Percentiles rank a stretch among this genome's conserved stretches.
Evolutionary conservation across 768 basidiomycete species (phyloP).

Genomic region (Pleurotus eryngii): DNA sequence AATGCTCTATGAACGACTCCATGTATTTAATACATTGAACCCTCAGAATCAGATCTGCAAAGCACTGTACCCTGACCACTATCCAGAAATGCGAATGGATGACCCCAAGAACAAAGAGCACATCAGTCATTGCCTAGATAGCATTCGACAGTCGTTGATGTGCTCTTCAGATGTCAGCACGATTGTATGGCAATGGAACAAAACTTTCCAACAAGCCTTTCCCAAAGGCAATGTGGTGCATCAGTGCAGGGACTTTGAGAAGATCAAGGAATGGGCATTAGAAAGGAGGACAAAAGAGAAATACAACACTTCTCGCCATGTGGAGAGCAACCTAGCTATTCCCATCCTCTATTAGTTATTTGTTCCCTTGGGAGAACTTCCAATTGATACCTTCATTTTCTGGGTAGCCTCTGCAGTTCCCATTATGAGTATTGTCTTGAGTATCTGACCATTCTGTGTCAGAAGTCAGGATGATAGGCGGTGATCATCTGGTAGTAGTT

Average conservation of each 20-base stretch:
- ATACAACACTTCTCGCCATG: conserved; percentile 1
- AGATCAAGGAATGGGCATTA: conserved; percentile 16
- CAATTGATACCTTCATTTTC: too few relatives aligned
- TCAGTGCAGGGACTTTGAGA: conserved; percentile 17
- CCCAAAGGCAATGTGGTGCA: conserved; percentile 3
- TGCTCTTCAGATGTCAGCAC: conserved; percentile 16
- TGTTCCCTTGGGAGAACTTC: background rate
- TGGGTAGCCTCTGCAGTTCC: too few relatives aligned
- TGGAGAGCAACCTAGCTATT: conserved; percentile 24
- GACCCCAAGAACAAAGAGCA: conserved; percentile 11
- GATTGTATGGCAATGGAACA: conserved; percentile 20
- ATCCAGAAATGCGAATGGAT: conserved; percentile 2
- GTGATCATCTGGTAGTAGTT: too few relatives aligned
- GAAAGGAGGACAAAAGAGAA: conserved; percentile 8
- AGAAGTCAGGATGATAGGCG: too few relatives aligned
- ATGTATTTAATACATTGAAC: too few relatives aligned
- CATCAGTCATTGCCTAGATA: conserved; percentile 18
- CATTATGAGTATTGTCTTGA: too few relatives aligned
- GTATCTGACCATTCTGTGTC: too few relatives aligned
- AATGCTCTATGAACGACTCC: too few relatives aligned
- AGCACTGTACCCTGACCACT: conserved; percentile 10
- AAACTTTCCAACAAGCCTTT: background rate
- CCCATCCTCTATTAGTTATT: conserved; percentile 36
- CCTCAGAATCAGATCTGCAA: conserved; percentile 15
- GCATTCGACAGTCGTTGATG: conserved; percentile 18